Percentiles rank a stretch among this genome's conserved stretches.
phyloP scores from a whole-genome alignment of 2,329 filamentous ascomycete genomes.

The Fusarium devonianum region DNA sequence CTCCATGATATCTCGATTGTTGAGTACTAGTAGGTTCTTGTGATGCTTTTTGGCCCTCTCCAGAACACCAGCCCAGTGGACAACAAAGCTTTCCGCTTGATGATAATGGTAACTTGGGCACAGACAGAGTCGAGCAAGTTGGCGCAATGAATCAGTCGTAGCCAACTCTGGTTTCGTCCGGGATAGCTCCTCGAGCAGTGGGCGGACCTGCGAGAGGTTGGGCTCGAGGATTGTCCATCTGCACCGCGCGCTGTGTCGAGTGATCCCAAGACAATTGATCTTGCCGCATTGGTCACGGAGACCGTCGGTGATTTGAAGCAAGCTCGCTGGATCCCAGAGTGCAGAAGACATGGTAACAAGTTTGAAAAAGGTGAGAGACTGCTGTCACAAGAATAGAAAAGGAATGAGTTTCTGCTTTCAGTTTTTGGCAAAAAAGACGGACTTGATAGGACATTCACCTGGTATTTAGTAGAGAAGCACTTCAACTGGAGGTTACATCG shows the following conservation, averaged over 20 bases:
- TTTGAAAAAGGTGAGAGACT: no score
- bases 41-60: neutral
- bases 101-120: neutral
- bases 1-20: accelerated
- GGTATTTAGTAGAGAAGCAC: no score
- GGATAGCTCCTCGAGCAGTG: constrained; percentile 4
- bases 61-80: neutral
- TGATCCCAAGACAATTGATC: constrained; percentile 2
- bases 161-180: neutral
- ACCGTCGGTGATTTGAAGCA: constrained; percentile 5
- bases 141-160: neutral
- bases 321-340: constrained; percentile 6
- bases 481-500: no score
- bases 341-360: neutral
- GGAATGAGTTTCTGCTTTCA: no score
- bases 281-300: neutral
- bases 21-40: neutral
- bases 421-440: no score
- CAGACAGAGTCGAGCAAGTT: constrained; percentile 2
- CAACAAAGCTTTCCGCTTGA: neutral
- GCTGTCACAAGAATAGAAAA: no score
- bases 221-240: neutral
- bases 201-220: neutral
- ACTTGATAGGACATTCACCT: no score
- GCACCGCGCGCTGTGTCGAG: constrained; percentile 1